A percentile compares a stretch with the other conserved stretches of the same genome.
Conservation (phyloP, 2,329 filamentous ascomycete genomes). For the Pestalotiopsis sp. region DNA sequence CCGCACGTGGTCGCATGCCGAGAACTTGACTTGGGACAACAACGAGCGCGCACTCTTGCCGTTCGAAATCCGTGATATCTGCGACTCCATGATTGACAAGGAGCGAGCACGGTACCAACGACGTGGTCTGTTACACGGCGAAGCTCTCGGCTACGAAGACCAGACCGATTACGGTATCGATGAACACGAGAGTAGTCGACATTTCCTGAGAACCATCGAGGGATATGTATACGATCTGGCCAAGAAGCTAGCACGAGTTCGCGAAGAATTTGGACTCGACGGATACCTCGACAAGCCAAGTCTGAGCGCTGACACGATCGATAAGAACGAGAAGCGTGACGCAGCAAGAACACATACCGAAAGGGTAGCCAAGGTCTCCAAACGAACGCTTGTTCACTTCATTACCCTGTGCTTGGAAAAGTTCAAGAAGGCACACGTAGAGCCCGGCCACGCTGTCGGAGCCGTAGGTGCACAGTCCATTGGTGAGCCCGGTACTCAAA, state of each 20-base stretch:
- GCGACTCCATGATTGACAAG: conserved; percentile 65
- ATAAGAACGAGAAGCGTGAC: conserved; percentile 28
- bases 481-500: conserved; percentile 96
- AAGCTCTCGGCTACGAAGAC: conserved; percentile 70
- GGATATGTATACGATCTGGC: conserved; percentile 68
- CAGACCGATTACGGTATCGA: conserved; percentile 69
- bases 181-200: conserved; percentile 79
- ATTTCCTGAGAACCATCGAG: conserved; percentile 79
- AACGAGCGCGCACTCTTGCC: conserved; percentile 73
- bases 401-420: conserved; percentile 83
- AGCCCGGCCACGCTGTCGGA: conserved; percentile 93
- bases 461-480: conserved; percentile 97
- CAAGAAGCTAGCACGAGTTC: conserved; percentile 58
- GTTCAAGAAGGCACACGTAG: conserved; percentile 87
- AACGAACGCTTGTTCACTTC: conserved; percentile 72
- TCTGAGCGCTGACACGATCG: conserved; percentile 25
- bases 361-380: conserved; percentile 81
- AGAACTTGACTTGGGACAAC: conserved; percentile 79
- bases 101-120: conserved; percentile 67
- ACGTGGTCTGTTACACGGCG: conserved; percentile 62
- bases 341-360: conserved; percentile 44
- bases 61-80: conserved; percentile 70
- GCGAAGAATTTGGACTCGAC: conserved; percentile 52
- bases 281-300: conserved; percentile 29
- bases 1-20: conserved; percentile 82